Conservation (phyloP, 2,329 filamentous ascomycete genomes). For the Myriosclerotinia curreyana region DNA sequence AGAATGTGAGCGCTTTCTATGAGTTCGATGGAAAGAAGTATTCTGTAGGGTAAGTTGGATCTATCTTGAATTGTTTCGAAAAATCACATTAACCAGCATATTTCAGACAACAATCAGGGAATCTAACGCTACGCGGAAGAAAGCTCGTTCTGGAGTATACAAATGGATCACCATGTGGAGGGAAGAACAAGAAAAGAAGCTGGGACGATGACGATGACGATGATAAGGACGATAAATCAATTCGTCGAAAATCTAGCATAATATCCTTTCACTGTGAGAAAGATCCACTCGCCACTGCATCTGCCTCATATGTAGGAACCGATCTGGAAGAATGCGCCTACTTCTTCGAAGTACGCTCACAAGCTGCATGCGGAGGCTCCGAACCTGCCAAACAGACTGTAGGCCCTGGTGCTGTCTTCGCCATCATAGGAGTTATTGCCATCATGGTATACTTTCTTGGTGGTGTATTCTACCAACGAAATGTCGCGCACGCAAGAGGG, state of each 20-base stretch:
- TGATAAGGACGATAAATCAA: constrained; percentile 24
- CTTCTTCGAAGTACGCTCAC: constrained; percentile 88
- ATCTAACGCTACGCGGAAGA: constrained; percentile 59
- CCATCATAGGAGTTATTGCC: constrained; percentile 74
- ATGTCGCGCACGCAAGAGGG: constrained; percentile 87
- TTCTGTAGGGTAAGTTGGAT: constrained; percentile 64
- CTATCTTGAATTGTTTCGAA: neutral
- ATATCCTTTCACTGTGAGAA: constrained; percentile 93
- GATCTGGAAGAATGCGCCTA: constrained; percentile 91
- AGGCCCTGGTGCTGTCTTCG: constrained; percentile 75
- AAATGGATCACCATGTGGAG: constrained; percentile 70
- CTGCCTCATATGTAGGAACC: constrained; percentile 76
- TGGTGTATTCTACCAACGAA: constrained; percentile 92
- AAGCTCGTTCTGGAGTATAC: constrained; percentile 76
- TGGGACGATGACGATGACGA: constrained; percentile 41
- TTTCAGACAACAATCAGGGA: constrained; percentile 35
- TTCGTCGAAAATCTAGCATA: constrained; percentile 70
- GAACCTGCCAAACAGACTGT: constrained; percentile 69
- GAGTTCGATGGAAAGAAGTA: constrained; percentile 62
- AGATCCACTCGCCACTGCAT: constrained; percentile 68
- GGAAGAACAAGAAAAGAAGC: constrained; percentile 42
- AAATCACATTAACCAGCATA: constrained; percentile 11
- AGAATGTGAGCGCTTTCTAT: constrained; percentile 79
- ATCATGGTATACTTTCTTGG: constrained; percentile 86
- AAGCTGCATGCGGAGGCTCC: constrained; percentile 69